A percentile compares a stretch with the other conserved stretches of the same genome.
phyloP scores from a whole-genome alignment of 371 early-diverging fungal species.

The Haplosporangium sp. region DNA sequence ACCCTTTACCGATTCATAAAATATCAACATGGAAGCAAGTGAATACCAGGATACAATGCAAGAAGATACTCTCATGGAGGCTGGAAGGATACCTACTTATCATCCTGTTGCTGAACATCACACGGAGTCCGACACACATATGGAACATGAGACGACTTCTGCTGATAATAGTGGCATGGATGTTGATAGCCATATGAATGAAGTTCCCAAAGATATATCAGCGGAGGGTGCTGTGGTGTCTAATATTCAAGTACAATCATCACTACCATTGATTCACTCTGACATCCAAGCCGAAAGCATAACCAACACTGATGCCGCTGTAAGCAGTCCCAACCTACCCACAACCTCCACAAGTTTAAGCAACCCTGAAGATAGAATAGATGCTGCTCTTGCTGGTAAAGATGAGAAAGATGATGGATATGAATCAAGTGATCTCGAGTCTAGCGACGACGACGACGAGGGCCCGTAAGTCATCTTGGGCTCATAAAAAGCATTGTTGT shows the following conservation, averaged over 20 bases:
- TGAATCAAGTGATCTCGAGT: constrained; percentile 54
- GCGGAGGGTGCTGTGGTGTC: not conserved
- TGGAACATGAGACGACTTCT: not conserved
- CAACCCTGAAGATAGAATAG: constrained; percentile 37
- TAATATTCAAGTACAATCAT: not conserved
- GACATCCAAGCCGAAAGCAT: not conserved
- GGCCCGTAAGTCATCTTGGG: constrained; percentile 26
- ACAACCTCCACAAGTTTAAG: not conserved
- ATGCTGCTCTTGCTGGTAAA: constrained; percentile 39
- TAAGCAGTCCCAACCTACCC: not conserved
- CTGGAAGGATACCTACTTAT: constrained; percentile 1
- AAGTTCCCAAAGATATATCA: constrained; percentile 2
- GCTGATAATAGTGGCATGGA: constrained; percentile 26
- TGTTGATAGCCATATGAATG: constrained; percentile 30
- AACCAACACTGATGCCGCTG: not conserved
- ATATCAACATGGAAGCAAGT: constrained; percentile 13
- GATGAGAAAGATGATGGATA: constrained; percentile 34
- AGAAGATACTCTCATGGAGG: constrained; percentile 21
- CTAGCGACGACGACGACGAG: constrained; percentile 41
- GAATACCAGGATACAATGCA: not conserved
- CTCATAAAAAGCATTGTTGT: not conserved
- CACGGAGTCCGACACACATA: not conserved
- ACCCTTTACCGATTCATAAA: too few species aligned
- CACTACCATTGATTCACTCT: not conserved
- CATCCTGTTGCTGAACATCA: not conserved